phyloP scores from a whole-genome alignment of 192 early-diverging fungal species.

The Coemansia javaensis region DNA sequence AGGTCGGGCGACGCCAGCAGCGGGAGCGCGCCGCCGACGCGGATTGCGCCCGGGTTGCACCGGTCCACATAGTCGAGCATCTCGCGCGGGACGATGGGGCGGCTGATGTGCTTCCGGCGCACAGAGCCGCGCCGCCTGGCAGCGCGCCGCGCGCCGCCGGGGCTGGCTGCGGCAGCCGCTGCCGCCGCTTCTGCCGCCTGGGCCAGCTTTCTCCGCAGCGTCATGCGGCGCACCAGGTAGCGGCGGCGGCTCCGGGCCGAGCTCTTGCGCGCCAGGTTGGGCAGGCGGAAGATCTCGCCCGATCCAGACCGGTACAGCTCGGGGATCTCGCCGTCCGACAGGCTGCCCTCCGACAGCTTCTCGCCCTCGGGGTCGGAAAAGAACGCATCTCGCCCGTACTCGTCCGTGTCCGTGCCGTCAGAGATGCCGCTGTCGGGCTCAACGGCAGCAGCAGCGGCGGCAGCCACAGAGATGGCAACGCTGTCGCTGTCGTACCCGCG shows the following conservation, averaged over 20 bases:
- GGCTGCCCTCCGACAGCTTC: slow-evolving; percentile 6
- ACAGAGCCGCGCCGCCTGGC: slow-evolving; percentile 4
- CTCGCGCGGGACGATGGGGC: slow-evolving; percentile 44
- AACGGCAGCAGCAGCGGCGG: background rate
- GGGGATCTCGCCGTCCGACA: slow-evolving; percentile 12
- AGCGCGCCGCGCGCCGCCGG: background rate
- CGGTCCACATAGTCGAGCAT: slow-evolving; percentile 41
- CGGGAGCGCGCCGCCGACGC: slow-evolving; percentile 11
- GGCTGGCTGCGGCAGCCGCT: background rate
- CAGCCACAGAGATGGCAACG: background rate
- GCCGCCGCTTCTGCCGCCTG: background rate
- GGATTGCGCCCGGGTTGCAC: slow-evolving; percentile 34
- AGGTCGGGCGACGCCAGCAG: slow-evolving; percentile 36
- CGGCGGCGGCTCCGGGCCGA: slow-evolving; percentile 13
- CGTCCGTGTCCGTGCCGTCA: background rate
- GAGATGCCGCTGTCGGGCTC: background rate
- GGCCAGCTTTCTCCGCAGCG: slow-evolving; percentile 4
- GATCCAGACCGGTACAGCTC: slow-evolving; percentile 24
- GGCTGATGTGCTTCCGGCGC: slow-evolving; percentile 23
- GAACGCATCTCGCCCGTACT: background rate
- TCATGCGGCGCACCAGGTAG: slow-evolving; percentile 16
- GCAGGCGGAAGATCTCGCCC: slow-evolving; percentile 30
- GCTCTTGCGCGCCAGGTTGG: slow-evolving; percentile 26
- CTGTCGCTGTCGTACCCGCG: no score
- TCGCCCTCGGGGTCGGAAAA: slow-evolving; percentile 8